phyloP scores from a whole-genome alignment of 169 alveolate species.

The Eimeria nieschulzi region DNA sequence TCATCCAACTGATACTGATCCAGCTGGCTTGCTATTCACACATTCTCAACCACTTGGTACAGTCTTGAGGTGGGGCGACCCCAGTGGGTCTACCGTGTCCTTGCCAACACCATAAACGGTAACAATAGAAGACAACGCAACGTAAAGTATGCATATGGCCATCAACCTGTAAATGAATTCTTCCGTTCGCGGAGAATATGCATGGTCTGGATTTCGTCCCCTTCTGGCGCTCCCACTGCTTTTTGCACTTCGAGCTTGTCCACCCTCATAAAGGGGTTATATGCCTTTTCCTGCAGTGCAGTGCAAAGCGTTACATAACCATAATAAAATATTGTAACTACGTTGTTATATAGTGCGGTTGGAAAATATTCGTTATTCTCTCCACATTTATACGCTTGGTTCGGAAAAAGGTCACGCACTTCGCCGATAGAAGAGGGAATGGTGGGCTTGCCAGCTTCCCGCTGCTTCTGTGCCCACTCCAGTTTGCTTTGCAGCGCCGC shows the following conservation, averaged over 20 bases:
- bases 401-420: slow-evolving; percentile 29
- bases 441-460: slow-evolving; percentile 32
- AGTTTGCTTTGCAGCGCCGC: slow-evolving; percentile 39
- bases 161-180: slow-evolving; percentile 49
- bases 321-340: too few relatives aligned
- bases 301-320: background rate
- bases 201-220: slow-evolving; percentile 64
- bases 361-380: background rate
- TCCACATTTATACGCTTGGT: background rate
- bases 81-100: too few relatives aligned
- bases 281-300: slow-evolving; percentile 40
- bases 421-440: slow-evolving; percentile 74
- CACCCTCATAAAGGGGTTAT: slow-evolving; percentile 68
- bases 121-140: too few relatives aligned
- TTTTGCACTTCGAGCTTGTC: slow-evolving; percentile 22
- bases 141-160: too few relatives aligned
- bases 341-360: too few relatives aligned
- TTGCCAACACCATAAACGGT: too few relatives aligned
- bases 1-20: too few relatives aligned
- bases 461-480: slow-evolving; percentile 54
- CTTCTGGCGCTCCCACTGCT: slow-evolving; percentile 48
- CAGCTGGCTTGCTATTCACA: too few relatives aligned
- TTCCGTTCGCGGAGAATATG: slow-evolving; percentile 55
- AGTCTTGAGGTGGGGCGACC: too few relatives aligned
- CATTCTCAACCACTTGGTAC: too few relatives aligned